Conservation (phyloP, 495 filamentous ascomycete genomes). For the Penicillium coprophilum region DNA sequence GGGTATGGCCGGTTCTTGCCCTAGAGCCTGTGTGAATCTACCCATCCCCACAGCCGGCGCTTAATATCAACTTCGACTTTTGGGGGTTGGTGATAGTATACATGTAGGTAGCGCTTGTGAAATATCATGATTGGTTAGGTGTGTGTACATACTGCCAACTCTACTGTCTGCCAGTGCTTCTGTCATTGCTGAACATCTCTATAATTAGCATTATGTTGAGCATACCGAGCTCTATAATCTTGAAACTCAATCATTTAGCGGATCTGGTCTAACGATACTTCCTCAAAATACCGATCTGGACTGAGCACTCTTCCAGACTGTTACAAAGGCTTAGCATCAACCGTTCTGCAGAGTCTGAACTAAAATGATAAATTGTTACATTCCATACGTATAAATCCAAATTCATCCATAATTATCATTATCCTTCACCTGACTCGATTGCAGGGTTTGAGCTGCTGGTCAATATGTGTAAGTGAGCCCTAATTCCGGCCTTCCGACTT, state of each 20-base stretch:
- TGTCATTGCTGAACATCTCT: background rate
- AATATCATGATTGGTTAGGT: background rate
- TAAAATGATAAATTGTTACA: background rate
- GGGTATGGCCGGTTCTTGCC: background rate
- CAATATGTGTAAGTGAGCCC: background rate
- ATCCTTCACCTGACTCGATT: background rate
- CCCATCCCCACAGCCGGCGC: background rate
- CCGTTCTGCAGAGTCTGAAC: background rate
- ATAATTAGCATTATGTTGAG: background rate
- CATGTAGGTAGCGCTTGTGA: background rate
- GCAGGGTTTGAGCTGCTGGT: constrained; percentile 4
- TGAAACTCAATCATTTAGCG: too few species aligned
- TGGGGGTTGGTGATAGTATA: background rate
- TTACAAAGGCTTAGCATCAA: constrained; percentile 3
- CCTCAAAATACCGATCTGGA: constrained; percentile 1
- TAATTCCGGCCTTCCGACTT: constrained; percentile 6
- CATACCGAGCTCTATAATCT: background rate
- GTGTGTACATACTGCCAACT: background rate
- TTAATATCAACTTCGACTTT: background rate
- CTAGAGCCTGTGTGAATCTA: background rate
- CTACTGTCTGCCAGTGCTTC: background rate
- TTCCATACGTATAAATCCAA: background rate
- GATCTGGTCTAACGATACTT: background rate
- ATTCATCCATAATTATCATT: background rate
- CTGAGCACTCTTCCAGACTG: background rate